Conservation (phyloP, 2,329 filamentous ascomycete genomes). For the Bipolaris bicolor region DNA sequence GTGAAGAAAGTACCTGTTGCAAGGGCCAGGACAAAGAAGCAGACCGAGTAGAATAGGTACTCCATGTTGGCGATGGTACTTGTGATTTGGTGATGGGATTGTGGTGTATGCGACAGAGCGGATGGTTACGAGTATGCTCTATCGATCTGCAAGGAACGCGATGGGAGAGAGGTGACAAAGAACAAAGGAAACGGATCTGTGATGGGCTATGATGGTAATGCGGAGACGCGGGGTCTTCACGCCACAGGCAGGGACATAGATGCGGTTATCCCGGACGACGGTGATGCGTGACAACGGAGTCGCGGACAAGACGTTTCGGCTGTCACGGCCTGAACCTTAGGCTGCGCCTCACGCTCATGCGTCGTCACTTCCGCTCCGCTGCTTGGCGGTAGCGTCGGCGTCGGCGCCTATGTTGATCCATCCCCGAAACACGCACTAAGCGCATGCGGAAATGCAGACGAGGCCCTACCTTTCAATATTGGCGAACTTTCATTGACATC, state of each 20-base stretch:
- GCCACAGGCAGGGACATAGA: constrained; percentile 6
- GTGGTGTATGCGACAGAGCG: constrained; percentile 18
- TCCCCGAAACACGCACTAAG: constrained; percentile 28
- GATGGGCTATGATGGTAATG: constrained; percentile 9
- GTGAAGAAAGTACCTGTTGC: constrained; percentile 65
- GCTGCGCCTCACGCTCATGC: constrained; percentile 19
- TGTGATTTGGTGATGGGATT: constrained; percentile 6
- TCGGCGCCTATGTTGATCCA: constrained; percentile 31
- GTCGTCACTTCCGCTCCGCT: constrained; percentile 22
- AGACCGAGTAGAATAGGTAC: constrained; percentile 80
- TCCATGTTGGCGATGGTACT: constrained; percentile 62
- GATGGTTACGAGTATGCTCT: constrained; percentile 25
- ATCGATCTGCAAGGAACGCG: constrained; percentile 11
- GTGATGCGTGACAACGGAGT: constrained; percentile 13
- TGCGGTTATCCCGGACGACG: constrained; percentile 7
- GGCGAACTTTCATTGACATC: constrained; percentile 30
- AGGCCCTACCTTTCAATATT: constrained; percentile 32
- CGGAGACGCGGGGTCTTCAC: constrained; percentile 12
- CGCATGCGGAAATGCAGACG: constrained; percentile 36
- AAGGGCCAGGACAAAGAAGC: constrained; percentile 71
- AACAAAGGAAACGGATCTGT: constrained; percentile 20
- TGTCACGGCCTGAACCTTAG: constrained; percentile 16
- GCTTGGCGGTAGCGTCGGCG: constrained; percentile 7
- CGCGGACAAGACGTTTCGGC: constrained; percentile 21
- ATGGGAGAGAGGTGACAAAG: constrained; percentile 6